Percentiles rank a stretch among this genome's conserved stretches.
phyloP scores from a whole-genome alignment of 1,284 basidiomycete species.

The Ceratorhiza oryzae-sativae region DNA sequence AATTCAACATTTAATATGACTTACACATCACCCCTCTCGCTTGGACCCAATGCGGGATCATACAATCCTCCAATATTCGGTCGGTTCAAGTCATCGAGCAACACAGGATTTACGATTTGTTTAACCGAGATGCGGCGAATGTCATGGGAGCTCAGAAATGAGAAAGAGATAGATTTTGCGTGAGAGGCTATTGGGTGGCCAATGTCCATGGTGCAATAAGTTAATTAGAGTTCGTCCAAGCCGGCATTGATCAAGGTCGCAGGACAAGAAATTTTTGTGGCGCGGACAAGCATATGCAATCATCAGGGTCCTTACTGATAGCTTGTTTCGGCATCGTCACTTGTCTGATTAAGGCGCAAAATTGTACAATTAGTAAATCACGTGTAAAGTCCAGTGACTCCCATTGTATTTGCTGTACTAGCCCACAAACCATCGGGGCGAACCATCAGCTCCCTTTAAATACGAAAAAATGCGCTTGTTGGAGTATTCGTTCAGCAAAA shows the following conservation, averaged over 20 bases:
- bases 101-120: constrained; percentile 91
- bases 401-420: no score
- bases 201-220: constrained; percentile 78
- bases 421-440: no score
- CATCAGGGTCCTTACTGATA: constrained; percentile 1
- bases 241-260: not conserved
- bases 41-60: constrained; percentile 94
- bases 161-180: constrained; percentile 89
- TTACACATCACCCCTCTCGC: constrained; percentile 85
- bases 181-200: constrained; percentile 86
- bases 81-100: constrained; percentile 93
- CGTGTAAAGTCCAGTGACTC: no score
- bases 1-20: not conserved
- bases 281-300: constrained; percentile 30
- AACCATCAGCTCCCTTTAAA: no score
- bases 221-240: not conserved
- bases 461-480: no score
- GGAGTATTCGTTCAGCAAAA: no score
- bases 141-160: constrained; percentile 92
- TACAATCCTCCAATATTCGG: constrained; percentile 95
- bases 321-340: no score
- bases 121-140: constrained; percentile 94
- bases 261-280: constrained; percentile 34
- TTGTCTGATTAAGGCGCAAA: no score
- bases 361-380: no score